Conservation (phyloP, 2,329 filamentous ascomycete genomes). For the Clonostachys chloroleuca region DNA sequence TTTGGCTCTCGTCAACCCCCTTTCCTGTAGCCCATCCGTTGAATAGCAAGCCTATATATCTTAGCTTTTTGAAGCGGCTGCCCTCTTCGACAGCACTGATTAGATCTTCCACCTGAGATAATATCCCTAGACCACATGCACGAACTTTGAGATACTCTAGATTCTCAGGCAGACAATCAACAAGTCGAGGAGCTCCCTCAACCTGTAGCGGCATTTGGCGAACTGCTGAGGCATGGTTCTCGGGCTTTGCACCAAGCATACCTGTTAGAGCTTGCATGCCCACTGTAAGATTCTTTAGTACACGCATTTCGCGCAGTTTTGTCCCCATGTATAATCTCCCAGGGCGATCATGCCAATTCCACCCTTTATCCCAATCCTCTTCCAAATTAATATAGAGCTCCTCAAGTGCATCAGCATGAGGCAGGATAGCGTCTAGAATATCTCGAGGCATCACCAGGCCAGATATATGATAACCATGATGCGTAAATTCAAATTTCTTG, state of each 20-base stretch:
- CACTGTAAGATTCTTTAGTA: not conserved
- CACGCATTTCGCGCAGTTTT: not conserved
- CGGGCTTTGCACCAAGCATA: not conserved
- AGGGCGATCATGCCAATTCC: not conserved
- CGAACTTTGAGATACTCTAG: conserved; percentile 5
- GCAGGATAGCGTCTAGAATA: conserved; percentile 2
- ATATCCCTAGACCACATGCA: no score
- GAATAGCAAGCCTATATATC: no score
- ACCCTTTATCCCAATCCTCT: conserved; percentile 1
- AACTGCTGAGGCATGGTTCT: not conserved
- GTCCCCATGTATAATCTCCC: not conserved
- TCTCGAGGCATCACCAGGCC: not conserved
- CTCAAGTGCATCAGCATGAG: conserved; percentile 2
- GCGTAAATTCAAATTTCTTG: not conserved
- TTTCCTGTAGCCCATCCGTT: no score
- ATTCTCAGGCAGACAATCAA: conserved; percentile 3
- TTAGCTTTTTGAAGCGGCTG: no score
- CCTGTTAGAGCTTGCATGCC: not conserved
- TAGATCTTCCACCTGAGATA: no score
- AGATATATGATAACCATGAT: no score
- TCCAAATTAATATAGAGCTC: conserved; percentile 5
- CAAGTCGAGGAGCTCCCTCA: not conserved
- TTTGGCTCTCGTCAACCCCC: no score
- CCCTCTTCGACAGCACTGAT: no score
- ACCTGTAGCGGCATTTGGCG: not conserved